phyloP scores from a whole-genome alignment of 2,329 filamentous ascomycete genomes.

The Fusarium sororula region DNA sequence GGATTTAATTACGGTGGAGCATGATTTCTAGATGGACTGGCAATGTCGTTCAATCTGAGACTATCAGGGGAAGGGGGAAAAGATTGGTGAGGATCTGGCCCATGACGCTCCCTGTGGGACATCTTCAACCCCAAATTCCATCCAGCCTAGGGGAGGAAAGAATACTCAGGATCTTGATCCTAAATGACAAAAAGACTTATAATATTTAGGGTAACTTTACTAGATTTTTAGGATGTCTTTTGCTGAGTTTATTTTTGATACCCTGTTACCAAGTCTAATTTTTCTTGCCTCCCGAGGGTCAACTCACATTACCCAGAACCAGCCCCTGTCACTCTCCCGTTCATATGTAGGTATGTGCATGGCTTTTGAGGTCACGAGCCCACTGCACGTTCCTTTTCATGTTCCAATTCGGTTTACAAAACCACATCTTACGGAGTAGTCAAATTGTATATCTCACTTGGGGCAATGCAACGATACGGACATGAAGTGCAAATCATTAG shows the following conservation, averaged over 20 bases:
- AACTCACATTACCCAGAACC: conserved; percentile 5
- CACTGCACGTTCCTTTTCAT: not conserved
- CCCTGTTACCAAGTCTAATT: too few relatives aligned
- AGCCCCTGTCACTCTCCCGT: conserved; percentile 29
- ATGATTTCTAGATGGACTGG: conserved; percentile 12
- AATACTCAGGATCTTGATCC: too few relatives aligned
- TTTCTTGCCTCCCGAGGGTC: not conserved
- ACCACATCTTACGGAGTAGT: not conserved
- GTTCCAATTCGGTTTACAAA: not conserved
- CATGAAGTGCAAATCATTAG: conserved; percentile 9
- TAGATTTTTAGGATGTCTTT: too few relatives aligned
- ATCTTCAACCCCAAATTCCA: conserved; percentile 15
- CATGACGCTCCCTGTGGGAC: conserved; percentile 26
- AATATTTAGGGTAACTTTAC: too few relatives aligned
- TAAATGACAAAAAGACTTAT: too few relatives aligned
- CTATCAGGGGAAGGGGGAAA: conserved; percentile 13
- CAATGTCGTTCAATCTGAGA: not conserved
- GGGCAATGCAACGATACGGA: not conserved
- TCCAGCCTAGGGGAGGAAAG: not conserved
- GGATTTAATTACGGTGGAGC: conserved; percentile 16
- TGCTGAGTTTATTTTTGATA: too few relatives aligned
- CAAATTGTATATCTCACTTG: not conserved
- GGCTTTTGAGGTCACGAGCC: conserved; percentile 35
- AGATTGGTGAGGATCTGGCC: conserved; percentile 26
- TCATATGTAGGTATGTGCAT: not conserved